phyloP scores from a whole-genome alignment of 192 early-diverging fungal species.

The Entomortierella parvispora region DNA sequence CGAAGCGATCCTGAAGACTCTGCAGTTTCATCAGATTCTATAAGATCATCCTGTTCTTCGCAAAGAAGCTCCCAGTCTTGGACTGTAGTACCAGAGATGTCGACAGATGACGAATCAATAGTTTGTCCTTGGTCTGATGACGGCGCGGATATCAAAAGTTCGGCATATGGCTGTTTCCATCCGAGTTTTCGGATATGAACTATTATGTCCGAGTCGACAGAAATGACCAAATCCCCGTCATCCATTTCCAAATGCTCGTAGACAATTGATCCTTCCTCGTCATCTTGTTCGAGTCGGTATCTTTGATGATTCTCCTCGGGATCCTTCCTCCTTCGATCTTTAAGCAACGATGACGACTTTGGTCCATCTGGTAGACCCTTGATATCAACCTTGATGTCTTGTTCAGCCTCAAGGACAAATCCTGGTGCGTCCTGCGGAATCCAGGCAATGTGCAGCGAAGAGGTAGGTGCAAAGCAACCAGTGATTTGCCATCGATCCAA shows the following conservation, averaged over 20 bases:
- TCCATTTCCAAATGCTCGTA: conserved; percentile 47
- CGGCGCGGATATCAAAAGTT: conserved; percentile 6
- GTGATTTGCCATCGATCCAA: conserved; percentile 11
- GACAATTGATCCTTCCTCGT: conserved; percentile 13
- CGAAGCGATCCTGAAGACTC: neutral
- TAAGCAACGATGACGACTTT: conserved; percentile 28
- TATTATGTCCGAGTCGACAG: conserved; percentile 10
- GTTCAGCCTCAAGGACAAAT: conserved; percentile 41
- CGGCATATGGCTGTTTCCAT: conserved; percentile 43
- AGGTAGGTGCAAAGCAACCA: conserved; percentile 43
- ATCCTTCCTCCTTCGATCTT: conserved; percentile 42
- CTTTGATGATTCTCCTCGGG: conserved; percentile 33
- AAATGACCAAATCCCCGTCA: conserved; percentile 32
- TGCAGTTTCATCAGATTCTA: neutral
- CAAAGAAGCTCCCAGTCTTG: conserved; percentile 29
- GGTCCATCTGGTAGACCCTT: conserved; percentile 32
- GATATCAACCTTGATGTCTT: conserved; percentile 30
- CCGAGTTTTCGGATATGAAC: conserved; percentile 26
- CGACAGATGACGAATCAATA: conserved; percentile 15
- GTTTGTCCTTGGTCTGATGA: conserved; percentile 6
- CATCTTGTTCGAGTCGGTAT: neutral
- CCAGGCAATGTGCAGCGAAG: conserved; percentile 38
- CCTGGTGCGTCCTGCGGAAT: conserved; percentile 9
- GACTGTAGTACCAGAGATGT: conserved; percentile 21
- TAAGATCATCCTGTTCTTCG: neutral